These are phyloP conservation scores for Albophoma yamanashiensis DNA, from an alignment of 2,329 filamentous ascomycete genomes.

Conservation along the genomic window DNA sequence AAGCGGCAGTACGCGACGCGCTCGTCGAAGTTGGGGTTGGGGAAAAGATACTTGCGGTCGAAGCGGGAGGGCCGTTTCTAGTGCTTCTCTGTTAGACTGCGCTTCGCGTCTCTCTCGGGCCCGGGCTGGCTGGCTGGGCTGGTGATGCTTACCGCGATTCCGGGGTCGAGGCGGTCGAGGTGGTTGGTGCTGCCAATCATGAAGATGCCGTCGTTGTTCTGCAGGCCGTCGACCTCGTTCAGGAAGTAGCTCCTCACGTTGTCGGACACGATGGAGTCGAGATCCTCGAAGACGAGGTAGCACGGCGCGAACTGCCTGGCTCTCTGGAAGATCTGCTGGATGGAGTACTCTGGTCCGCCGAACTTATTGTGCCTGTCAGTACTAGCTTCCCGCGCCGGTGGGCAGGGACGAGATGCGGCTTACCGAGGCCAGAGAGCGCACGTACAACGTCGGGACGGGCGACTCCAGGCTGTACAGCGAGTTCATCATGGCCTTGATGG, in stretches of 20 bases:
- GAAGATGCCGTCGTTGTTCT: constrained; percentile 59
- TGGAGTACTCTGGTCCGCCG: constrained; percentile 43
- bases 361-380: constrained; percentile 21
- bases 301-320: constrained; percentile 55
- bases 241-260: constrained; percentile 56
- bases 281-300: constrained; percentile 61
- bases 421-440: constrained; percentile 37
- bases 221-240: constrained; percentile 62
- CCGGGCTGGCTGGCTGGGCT: background rate
- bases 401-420: constrained; percentile 5
- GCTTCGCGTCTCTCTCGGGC: background rate
- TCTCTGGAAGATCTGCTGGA: constrained; percentile 43
- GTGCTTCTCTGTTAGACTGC: background rate
- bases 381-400: background rate
- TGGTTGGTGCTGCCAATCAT: constrained; percentile 59
- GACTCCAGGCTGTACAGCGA: constrained; percentile 42
- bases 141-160: constrained; percentile 42
- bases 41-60: constrained; percentile 57
- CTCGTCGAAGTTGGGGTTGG: constrained; percentile 42
- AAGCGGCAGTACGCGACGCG: constrained; percentile 49
- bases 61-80: constrained; percentile 55
- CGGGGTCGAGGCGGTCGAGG: constrained; percentile 55
- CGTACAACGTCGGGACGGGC: constrained; percentile 50
- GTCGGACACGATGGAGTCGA: constrained; percentile 55
- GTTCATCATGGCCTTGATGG: constrained; percentile 61